Conservation (phyloP, 2,329 filamentous ascomycete genomes). For the Xylariaceae sp. region DNA sequence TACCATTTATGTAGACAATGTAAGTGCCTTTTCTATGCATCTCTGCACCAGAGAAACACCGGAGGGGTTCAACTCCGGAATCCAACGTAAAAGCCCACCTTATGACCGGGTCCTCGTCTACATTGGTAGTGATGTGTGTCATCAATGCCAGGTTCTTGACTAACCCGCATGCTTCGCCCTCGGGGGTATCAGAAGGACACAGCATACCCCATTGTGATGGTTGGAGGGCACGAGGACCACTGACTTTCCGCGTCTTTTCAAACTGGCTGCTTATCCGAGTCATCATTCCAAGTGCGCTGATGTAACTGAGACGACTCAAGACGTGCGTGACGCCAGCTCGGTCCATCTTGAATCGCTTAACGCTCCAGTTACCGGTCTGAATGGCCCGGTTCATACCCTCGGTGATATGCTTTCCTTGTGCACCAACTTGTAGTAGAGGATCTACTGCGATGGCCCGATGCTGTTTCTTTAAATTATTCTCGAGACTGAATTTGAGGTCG, state of each 20-base stretch:
- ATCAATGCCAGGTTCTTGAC: constrained; percentile 98
- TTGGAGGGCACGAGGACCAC: constrained; percentile 91
- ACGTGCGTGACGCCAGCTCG: constrained; percentile 96
- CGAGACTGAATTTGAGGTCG: constrained; percentile 89
- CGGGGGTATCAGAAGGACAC: constrained; percentile 94
- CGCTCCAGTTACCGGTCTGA: constrained; percentile 95
- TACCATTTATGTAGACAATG: constrained; percentile 93
- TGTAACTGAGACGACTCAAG: constrained; percentile 92
- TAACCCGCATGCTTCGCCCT: constrained; percentile 96
- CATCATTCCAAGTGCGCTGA: constrained; percentile 98
- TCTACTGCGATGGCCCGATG: constrained; percentile 88
- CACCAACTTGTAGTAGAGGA: constrained; percentile 79
- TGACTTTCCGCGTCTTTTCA: constrained; percentile 97
- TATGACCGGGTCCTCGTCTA: constrained; percentile 87
- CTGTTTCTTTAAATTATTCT: constrained; percentile 93
- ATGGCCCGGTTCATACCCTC: constrained; percentile 94
- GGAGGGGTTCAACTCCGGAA: constrained; percentile 77
- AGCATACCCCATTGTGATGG: constrained; percentile 99
- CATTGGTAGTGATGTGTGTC: constrained; percentile 98
- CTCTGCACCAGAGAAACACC: constrained; percentile 73
- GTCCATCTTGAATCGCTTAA: constrained; percentile 99
- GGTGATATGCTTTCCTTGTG: constrained; percentile 85
- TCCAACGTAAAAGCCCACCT: constrained; percentile 86
- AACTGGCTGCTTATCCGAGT: constrained; percentile 98
- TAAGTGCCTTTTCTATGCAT: constrained; percentile 85